Evolutionary conservation across 169 alveolate species (phyloP).

Genomic region (Haemoproteus tartakovskyi): DNA sequence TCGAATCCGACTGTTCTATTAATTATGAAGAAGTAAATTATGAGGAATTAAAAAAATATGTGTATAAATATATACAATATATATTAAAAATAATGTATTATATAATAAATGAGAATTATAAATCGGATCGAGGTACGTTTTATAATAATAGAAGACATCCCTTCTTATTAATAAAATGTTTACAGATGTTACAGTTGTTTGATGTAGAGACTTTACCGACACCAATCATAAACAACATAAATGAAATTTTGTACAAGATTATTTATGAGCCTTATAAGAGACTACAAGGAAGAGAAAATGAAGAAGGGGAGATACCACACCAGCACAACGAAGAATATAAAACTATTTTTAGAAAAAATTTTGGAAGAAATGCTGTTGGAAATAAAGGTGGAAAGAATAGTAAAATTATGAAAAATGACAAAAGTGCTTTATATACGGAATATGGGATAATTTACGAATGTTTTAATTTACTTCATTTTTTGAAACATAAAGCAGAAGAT

Average conservation of each 20-base stretch:
- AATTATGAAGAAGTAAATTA: constrained; percentile 35
- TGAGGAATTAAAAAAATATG: constrained; percentile 24
- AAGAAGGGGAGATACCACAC: not conserved
- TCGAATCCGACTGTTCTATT: constrained; percentile 50
- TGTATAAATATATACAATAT: constrained; percentile 32
- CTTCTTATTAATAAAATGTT: constrained; percentile 27
- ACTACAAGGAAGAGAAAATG: constrained; percentile 8
- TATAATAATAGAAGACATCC: constrained; percentile 31
- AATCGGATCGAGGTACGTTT: constrained; percentile 36
- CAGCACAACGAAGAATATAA: not conserved
- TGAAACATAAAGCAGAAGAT: constrained; percentile 9
- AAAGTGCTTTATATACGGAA: constrained; percentile 37
- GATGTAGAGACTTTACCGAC: constrained; percentile 18
- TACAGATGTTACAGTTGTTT: constrained; percentile 41
- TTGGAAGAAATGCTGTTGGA: constrained; percentile 14
- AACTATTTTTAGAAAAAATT: constrained; percentile 9
- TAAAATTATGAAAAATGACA: constrained; percentile 9
- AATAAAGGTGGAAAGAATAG: not conserved
- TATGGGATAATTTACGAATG: constrained; percentile 52
- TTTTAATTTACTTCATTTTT: constrained; percentile 29
- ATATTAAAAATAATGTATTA: constrained; percentile 22
- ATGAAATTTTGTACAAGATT: constrained; percentile 22
- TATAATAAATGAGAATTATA: constrained; percentile 43
- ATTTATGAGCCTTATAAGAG: constrained; percentile 19
- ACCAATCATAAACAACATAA: constrained; percentile 20